Evolutionary conservation across 108 stramenopile species (phyloP).

Genomic region (Bacterosira constricta): DNA sequence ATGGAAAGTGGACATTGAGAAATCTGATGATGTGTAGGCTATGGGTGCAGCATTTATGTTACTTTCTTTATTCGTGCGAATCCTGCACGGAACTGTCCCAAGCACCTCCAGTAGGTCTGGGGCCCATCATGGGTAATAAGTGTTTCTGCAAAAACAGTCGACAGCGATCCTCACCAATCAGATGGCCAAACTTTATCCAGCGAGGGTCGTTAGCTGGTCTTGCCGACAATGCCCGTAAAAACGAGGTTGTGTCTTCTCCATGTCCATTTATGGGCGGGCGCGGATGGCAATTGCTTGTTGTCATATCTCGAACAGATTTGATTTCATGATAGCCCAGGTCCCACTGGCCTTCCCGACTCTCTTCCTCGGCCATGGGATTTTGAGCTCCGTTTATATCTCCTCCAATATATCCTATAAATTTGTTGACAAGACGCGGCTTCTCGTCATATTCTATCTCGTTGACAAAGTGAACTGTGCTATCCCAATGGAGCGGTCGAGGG

Average conservation of each 20-base stretch:
- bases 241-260: slow-evolving; percentile 25
- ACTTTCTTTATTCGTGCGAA: too few species aligned
- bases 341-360: slow-evolving; percentile 13
- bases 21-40: too few species aligned
- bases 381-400: slow-evolving; percentile 19
- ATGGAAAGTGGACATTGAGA: slow-evolving; percentile 28
- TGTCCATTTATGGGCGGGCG: slow-evolving; percentile 11
- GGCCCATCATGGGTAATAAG: slow-evolving; percentile 34
- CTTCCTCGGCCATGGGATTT: neutral
- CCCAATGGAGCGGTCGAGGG: slow-evolving; percentile 5
- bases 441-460: slow-evolving; percentile 32
- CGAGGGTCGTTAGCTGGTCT: slow-evolving; percentile 12
- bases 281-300: slow-evolving; percentile 10
- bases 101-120: slow-evolving; percentile 27
- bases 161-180: slow-evolving; percentile 30
- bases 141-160: slow-evolving; percentile 22
- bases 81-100: neutral
- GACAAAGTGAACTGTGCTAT: neutral
- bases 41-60: too few species aligned
- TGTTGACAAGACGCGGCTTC: slow-evolving; percentile 27
- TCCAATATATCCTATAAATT: slow-evolving; percentile 17
- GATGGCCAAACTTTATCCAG: slow-evolving; percentile 32
- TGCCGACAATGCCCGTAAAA: slow-evolving; percentile 13
- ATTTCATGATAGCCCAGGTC: slow-evolving; percentile 43
- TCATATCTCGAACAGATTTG: slow-evolving; percentile 7